phyloP scores from a whole-genome alignment of 2,329 filamentous ascomycete species.

The Orbilia javanica region DNA sequence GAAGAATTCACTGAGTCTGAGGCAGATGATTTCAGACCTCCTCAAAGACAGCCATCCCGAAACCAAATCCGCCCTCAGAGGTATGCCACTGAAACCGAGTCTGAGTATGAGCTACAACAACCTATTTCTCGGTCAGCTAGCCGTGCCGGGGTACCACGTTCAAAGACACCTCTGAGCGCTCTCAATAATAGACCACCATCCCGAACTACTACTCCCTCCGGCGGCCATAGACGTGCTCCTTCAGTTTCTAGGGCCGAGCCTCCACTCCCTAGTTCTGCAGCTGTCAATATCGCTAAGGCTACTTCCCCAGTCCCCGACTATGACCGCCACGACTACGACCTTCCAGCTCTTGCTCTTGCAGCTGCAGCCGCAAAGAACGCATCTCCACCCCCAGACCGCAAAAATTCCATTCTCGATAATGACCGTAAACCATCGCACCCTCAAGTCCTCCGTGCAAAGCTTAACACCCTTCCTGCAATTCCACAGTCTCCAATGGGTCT shows the following conservation, averaged over 20 bases:
- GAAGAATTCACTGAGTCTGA: constrained; percentile 55
- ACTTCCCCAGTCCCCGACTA: constrained; percentile 53
- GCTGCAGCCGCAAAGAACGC: constrained; percentile 39
- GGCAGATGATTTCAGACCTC: constrained; percentile 49
- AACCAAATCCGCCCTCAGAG: constrained; percentile 38
- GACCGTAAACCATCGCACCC: constrained; percentile 54
- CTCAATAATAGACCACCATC: constrained; percentile 40
- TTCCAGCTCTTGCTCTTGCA: constrained; percentile 49
- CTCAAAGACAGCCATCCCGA: constrained; percentile 48
- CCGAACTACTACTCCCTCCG: constrained; percentile 49
- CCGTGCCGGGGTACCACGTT: constrained; percentile 21
- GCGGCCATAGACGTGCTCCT: constrained; percentile 36
- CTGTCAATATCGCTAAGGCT: constrained; percentile 38
- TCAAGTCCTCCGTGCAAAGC: constrained; percentile 40
- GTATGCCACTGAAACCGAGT: constrained; percentile 47
- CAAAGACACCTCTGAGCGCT: constrained; percentile 42
- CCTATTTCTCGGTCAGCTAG: constrained; percentile 38
- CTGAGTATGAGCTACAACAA: constrained; percentile 36
- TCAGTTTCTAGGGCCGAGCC: constrained; percentile 39
- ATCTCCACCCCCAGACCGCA: constrained; percentile 36
- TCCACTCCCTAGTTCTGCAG: constrained; percentile 23
- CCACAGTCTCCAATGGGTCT: constrained; percentile 58
- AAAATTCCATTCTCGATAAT: constrained; percentile 42
- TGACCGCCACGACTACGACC: constrained; percentile 56
- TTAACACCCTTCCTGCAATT: constrained; percentile 51